Percentiles rank a stretch among this genome's conserved stretches.
phyloP scores from a whole-genome alignment of 805 yeast genomes.

The Candida dajiaensis region DNA sequence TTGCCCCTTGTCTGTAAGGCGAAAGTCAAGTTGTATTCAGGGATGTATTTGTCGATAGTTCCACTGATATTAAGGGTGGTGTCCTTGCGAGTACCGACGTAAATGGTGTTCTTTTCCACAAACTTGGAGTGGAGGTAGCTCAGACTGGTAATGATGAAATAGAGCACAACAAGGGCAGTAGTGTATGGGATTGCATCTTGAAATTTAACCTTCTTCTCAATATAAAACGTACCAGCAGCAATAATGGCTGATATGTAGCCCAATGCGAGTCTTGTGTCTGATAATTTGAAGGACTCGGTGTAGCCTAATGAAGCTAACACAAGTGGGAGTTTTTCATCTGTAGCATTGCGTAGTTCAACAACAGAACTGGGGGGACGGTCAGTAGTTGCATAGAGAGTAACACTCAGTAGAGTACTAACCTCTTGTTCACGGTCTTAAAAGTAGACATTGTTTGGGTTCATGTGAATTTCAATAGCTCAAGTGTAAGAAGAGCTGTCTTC shows the following conservation, averaged over 20 bases:
- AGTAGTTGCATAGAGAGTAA: not conserved
- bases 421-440: constrained; percentile 11
- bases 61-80: constrained; percentile 25
- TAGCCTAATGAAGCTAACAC: constrained; percentile 29
- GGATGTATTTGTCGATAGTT: constrained; percentile 34
- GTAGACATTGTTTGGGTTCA: constrained; percentile 5
- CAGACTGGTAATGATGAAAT: constrained; percentile 32
- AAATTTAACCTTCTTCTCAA: constrained; percentile 45
- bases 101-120: constrained; percentile 38
- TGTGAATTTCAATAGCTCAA: not conserved
- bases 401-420: constrained; percentile 4
- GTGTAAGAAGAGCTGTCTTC: not conserved
- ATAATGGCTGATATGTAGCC: constrained; percentile 45
- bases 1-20: constrained; percentile 18
- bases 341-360: constrained; percentile 10
- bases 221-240: constrained; percentile 41
- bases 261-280: constrained; percentile 43
- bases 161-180: constrained; percentile 32
- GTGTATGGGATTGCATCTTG: constrained; percentile 37
- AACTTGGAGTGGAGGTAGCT: constrained; percentile 33
- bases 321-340: constrained; percentile 12
- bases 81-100: constrained; percentile 33
- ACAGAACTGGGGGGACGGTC: constrained; percentile 11
- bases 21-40: constrained; percentile 38
- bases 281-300: constrained; percentile 33